Evolutionary conservation across 1,284 basidiomycete species (phyloP).

Genomic region (Cutaneotrichosporon mucoides): DNA sequence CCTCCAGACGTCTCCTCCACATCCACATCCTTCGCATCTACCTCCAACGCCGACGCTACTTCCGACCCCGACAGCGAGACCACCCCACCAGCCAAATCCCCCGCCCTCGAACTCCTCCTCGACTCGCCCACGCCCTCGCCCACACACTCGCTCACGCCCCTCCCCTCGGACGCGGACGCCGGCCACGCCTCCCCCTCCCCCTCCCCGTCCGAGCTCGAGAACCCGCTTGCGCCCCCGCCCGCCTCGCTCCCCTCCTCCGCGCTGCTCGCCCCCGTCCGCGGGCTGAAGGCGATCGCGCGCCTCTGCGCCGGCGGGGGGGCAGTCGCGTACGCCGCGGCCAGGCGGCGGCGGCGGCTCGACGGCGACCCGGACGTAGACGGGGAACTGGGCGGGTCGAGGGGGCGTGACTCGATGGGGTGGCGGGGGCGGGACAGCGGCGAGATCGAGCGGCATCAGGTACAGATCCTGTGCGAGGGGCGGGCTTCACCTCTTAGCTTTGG

Average conservation of each 20-base stretch:
- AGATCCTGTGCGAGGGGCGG: not conserved
- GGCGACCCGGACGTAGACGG: slow-evolving; percentile 3
- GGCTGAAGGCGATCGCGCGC: slow-evolving; percentile 10
- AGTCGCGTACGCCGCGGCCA: not conserved
- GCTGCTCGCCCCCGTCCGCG: not conserved
- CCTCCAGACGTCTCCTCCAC: not conserved
- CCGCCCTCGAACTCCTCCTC: slow-evolving; percentile 6
- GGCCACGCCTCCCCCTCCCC: not conserved
- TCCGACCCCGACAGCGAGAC: not conserved
- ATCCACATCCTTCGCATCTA: not conserved
- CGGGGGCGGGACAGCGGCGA: not conserved
- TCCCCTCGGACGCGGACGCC: not conserved
- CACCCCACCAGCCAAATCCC: not conserved
- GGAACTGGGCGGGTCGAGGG: not conserved
- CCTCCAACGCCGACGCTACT: not conserved
- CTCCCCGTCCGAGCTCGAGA: not conserved
- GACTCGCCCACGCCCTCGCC: slow-evolving; percentile 3
- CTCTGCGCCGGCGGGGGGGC: slow-evolving; percentile 12
- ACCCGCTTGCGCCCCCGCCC: not conserved
- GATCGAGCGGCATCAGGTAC: not conserved
- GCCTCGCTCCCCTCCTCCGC: not conserved
- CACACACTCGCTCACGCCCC: not conserved
- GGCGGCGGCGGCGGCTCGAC: slow-evolving; percentile 1
- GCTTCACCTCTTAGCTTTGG: not conserved
- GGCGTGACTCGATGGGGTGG: not conserved